Evolutionary conservation across 1,284 basidiomycete genomes (phyloP).

Genomic region (Marasmius sp.): DNA sequence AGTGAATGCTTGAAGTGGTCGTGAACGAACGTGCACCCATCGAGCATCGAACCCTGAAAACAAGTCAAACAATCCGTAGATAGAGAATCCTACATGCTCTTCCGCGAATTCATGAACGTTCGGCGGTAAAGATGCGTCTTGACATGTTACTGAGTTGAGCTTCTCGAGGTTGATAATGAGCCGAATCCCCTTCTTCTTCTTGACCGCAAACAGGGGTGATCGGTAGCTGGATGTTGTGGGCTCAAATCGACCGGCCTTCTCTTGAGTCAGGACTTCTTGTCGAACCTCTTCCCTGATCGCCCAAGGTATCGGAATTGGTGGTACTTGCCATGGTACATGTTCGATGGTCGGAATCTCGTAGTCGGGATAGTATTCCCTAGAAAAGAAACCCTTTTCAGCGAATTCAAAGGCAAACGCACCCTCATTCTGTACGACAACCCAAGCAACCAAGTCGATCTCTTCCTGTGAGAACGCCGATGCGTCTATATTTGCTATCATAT

Average conservation of each 20-base stretch:
- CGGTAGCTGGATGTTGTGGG: conserved; percentile 28
- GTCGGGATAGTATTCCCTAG: no score
- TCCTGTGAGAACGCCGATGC: conserved; percentile 12
- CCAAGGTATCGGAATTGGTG: no score
- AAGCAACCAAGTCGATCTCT: conserved; percentile 25
- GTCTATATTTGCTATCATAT: conserved; percentile 12
- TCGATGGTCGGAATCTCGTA: no score
- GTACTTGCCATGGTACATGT: no score
- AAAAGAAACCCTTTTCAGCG: no score
- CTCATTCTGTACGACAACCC: conserved; percentile 17
- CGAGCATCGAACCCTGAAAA: conserved; percentile 12
- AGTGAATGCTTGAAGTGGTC: conserved; percentile 2
- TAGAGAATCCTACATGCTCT: conserved; percentile 23
- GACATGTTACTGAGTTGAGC: not conserved
- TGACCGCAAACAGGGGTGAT: conserved; percentile 29
- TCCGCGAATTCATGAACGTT: conserved; percentile 31
- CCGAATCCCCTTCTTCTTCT: conserved; percentile 30
- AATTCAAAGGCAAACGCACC: no score
- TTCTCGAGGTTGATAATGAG: conserved; percentile 27
- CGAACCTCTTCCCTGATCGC: no score
- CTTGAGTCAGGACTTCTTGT: conserved; percentile 24
- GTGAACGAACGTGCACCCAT: not conserved
- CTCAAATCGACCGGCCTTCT: conserved; percentile 28
- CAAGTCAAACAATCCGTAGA: conserved; percentile 20
- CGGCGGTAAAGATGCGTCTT: conserved; percentile 22